Percentiles rank a stretch among this genome's conserved stretches.
Conservation (phyloP, 345 rosid genomes). For the Pistacia integerrima region DNA sequence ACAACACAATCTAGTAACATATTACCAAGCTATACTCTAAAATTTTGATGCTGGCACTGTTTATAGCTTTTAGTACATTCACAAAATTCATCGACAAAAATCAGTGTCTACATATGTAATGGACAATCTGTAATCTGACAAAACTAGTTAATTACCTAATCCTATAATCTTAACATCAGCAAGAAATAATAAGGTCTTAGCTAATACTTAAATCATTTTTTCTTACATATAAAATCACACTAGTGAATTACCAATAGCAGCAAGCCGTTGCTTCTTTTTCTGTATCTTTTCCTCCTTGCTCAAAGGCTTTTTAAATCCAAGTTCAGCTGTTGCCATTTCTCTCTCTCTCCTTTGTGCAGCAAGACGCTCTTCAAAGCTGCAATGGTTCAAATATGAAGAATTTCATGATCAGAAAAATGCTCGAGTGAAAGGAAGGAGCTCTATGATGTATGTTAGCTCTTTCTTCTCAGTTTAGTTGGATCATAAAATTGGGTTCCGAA, state of each 20-base stretch:
- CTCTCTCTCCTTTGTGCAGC: constrained; percentile 88
- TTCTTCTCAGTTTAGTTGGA: not conserved
- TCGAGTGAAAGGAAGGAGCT: constrained; percentile 5
- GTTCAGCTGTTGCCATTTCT: constrained; percentile 71
- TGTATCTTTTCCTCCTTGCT: constrained; percentile 84
- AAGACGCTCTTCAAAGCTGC: constrained; percentile 95
- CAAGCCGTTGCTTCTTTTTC: constrained; percentile 95
- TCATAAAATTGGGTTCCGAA: not conserved
- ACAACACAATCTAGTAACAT: not conserved
- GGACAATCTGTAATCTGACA: not conserved
- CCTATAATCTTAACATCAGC: constrained; percentile 1
- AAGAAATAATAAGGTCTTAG: not conserved
- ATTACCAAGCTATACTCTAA: not conserved
- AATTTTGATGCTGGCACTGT: not conserved
- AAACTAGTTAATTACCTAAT: not conserved
- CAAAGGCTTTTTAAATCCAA: constrained; percentile 89
- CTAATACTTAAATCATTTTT: not conserved
- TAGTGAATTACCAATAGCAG: constrained; percentile 78
- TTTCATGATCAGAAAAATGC: constrained; percentile 6
- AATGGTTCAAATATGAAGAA: constrained; percentile 12
- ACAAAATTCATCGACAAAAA: not conserved
- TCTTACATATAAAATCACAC: not conserved
- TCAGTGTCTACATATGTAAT: not conserved
- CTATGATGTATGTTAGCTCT: not conserved
- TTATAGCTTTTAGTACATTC: not conserved